These are phyloP conservation scores for Hemisphaericaspora subhashii DNA, from an alignment of 1,139 yeast species.

Conservation along the genomic window DNA sequence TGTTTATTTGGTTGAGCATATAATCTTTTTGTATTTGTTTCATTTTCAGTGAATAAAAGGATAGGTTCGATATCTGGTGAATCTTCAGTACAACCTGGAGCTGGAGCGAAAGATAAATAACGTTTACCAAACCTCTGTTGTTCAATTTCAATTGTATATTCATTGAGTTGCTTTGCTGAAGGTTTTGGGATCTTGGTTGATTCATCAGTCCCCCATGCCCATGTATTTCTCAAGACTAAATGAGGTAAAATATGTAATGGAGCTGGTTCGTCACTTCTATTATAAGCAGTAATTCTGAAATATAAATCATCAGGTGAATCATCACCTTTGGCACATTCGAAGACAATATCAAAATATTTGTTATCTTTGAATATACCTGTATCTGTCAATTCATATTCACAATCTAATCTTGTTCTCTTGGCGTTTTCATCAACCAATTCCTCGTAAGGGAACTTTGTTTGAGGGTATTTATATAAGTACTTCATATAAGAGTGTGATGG, in stretches of 20 bases:
- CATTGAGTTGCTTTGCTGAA: constrained; percentile 42
- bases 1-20: constrained; percentile 61
- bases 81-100: constrained; percentile 70
- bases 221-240: constrained; percentile 82
- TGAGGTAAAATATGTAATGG: constrained; percentile 90
- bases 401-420: constrained; percentile 60
- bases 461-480: constrained; percentile 90
- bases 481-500: constrained; percentile 95
- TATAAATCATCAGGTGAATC: constrained; percentile 78
- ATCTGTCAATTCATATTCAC: constrained; percentile 73
- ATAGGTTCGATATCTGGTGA: constrained; percentile 72
- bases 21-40: constrained; percentile 70
- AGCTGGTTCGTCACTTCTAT: constrained; percentile 80
- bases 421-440: constrained; percentile 71
- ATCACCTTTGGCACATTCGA: constrained; percentile 88
- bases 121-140: constrained; percentile 77
- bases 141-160: constrained; percentile 54
- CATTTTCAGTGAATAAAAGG: constrained; percentile 84
- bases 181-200: constrained; percentile 51
- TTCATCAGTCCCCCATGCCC: constrained; percentile 82
- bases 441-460: constrained; percentile 77
- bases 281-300: constrained; percentile 88
- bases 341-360: constrained; percentile 85
- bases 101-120: constrained; percentile 75
- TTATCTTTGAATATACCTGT: constrained; percentile 77